Evolutionary conservation across 2,329 filamentous ascomycete species (phyloP).

Genomic region (Thelonectria olida): DNA sequence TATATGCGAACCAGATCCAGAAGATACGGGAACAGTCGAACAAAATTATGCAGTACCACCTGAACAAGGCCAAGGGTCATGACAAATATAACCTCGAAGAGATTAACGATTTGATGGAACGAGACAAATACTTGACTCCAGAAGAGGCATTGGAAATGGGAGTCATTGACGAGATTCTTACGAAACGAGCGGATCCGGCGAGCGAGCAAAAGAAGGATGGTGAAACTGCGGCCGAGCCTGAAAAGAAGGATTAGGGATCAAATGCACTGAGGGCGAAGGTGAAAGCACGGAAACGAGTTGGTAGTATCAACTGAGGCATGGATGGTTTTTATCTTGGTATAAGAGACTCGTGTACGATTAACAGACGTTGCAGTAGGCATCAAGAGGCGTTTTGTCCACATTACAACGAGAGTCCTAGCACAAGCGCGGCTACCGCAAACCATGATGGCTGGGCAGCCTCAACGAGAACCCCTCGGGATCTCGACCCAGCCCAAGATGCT

Average conservation of each 20-base stretch:
- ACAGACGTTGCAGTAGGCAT: background rate
- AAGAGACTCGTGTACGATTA: background rate
- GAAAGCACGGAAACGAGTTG: background rate
- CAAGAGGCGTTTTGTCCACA: background rate
- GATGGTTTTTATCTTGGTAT: background rate
- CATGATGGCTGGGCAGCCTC: background rate
- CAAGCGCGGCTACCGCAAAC: background rate
- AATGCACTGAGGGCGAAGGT: no score
- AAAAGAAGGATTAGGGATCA: conserved; percentile 20
- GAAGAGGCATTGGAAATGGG: conserved; percentile 89
- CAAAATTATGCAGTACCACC: conserved; percentile 85
- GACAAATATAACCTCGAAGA: conserved; percentile 83
- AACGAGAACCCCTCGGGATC: background rate
- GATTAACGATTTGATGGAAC: conserved; percentile 95
- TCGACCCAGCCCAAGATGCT: background rate
- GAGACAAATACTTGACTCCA: conserved; percentile 93
- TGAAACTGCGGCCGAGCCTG: conserved; percentile 17
- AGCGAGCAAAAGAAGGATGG: conserved; percentile 42
- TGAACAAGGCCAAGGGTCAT: conserved; percentile 78
- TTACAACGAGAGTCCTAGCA: background rate
- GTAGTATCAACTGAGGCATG: background rate
- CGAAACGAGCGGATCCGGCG: conserved; percentile 63
- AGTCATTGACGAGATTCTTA: conserved; percentile 89
- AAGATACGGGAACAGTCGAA: conserved; percentile 87
- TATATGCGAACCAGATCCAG: conserved; percentile 97